A percentile compares a stretch with the other conserved stretches of the same genome.
Conservation (phyloP, 805 yeast genomes). For the Nakazawaea ambrosiae region DNA sequence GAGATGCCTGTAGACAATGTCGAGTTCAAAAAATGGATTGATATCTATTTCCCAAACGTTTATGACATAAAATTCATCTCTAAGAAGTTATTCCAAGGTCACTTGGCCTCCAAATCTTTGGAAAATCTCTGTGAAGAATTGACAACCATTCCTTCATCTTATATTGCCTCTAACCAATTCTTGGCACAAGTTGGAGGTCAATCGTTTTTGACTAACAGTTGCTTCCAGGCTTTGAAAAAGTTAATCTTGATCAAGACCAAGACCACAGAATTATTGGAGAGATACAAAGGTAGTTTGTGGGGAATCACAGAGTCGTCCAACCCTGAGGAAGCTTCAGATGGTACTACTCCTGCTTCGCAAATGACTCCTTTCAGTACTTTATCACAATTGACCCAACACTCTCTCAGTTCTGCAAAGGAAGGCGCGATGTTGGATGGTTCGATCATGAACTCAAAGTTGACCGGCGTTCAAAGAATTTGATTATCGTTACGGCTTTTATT, state of each 20-base stretch:
- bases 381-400: conserved; percentile 4
- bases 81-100: conserved; percentile 15
- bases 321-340: not conserved
- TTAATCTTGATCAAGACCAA: conserved; percentile 11
- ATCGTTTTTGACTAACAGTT: conserved; percentile 54
- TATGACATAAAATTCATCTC: conserved; percentile 69
- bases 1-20: conserved; percentile 74
- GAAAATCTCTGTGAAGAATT: conserved; percentile 67
- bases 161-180: conserved; percentile 27
- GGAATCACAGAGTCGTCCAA: conserved; percentile 7
- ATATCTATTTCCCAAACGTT: conserved; percentile 69
- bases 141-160: conserved; percentile 54
- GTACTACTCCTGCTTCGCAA: not conserved
- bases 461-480: too few species aligned
- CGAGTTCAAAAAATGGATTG: conserved; percentile 67
- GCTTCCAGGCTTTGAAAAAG: conserved; percentile 50
- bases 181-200: conserved; percentile 58
- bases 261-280: conserved; percentile 5
- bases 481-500: too few species aligned
- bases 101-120: conserved; percentile 28
- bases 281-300: conserved; percentile 8
- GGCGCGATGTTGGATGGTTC: not conserved
- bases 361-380: conserved; percentile 2
- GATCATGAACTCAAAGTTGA: conserved; percentile 3
- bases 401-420: not conserved